phyloP scores from a whole-genome alignment of 75 land plant species.

The Adiantum capillusveneris region DNA sequence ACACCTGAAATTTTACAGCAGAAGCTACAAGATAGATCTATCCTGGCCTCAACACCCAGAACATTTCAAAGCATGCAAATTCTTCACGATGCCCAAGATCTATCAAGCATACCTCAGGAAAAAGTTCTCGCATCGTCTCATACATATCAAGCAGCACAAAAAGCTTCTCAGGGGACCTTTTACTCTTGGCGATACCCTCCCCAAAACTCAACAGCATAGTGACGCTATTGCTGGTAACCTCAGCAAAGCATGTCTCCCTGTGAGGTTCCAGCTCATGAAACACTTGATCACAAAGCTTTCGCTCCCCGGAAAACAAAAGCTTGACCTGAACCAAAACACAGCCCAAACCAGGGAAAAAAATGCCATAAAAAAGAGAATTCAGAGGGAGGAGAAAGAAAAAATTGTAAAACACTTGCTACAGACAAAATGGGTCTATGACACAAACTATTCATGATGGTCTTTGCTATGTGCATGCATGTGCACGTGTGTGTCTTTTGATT shows the following conservation, averaged over 20 bases:
- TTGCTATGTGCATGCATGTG: too few species aligned
- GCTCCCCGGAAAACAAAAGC: conserved; percentile 68
- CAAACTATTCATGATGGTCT: too few species aligned
- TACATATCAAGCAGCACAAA: conserved; percentile 94
- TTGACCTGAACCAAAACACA: too few species aligned
- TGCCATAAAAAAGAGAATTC: too few species aligned
- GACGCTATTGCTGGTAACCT: conserved; percentile 66
- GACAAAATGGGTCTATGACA: too few species aligned
- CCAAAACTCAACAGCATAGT: conserved; percentile 80
- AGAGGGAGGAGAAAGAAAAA: too few species aligned
- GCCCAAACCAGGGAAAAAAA: too few species aligned
- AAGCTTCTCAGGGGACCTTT: conserved; percentile 89
- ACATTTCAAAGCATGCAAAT: not conserved
- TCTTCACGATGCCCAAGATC: not conserved
- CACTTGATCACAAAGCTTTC: conserved; percentile 82
- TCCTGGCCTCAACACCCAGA: too few species aligned
- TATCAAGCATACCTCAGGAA: conserved; percentile 63
- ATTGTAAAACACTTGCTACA: too few species aligned
- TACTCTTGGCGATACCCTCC: conserved; percentile 86
- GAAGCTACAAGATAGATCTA: too few species aligned
- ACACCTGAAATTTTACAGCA: too few species aligned
- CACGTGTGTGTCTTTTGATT: too few species aligned
- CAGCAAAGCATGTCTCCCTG: conserved; percentile 72
- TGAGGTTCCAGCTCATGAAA: conserved; percentile 59
- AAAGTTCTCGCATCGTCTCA: conserved; percentile 92